These are phyloP conservation scores for Boletus vinaceobasis DNA, from an alignment of 768 basidiomycete genomes.

Conservation along the genomic window DNA sequence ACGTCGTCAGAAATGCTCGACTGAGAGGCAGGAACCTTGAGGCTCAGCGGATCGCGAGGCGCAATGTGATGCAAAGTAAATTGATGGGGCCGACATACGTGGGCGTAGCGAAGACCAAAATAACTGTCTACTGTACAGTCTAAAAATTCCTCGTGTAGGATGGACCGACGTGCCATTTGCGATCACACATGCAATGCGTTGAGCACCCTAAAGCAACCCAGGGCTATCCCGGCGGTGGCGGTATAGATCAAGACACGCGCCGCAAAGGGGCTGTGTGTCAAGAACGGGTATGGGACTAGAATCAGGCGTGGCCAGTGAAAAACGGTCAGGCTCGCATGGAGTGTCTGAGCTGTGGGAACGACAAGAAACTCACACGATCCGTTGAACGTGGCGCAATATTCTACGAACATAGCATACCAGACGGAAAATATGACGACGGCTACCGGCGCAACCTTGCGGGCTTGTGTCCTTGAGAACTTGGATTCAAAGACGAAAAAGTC, in stretches of 20 bases:
- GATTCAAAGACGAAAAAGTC: conserved; percentile 70
- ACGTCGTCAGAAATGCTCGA: neutral
- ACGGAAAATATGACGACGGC: conserved; percentile 26
- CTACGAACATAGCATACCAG: conserved; percentile 64
- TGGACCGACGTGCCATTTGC: neutral
- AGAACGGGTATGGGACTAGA: conserved; percentile 81
- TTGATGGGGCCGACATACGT: neutral
- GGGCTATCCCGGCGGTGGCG: conserved; percentile 47
- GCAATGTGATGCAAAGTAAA: neutral
- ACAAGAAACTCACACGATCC: conserved; percentile 50
- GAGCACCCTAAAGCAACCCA: conserved; percentile 52
- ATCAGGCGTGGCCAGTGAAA: neutral
- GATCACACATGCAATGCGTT: conserved; percentile 53
- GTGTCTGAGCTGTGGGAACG: neutral
- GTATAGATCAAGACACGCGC: conserved; percentile 60
- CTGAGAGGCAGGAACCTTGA: neutral
- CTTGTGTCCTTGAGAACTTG: conserved; percentile 40
- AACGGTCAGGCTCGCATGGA: neutral
- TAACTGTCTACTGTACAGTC: neutral
- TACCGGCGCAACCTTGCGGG: conserved; percentile 14
- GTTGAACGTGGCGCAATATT: conserved; percentile 62
- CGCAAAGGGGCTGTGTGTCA: conserved; percentile 54
- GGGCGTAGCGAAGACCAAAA: neutral
- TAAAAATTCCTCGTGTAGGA: neutral
- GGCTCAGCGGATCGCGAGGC: neutral